Conservation (phyloP, 495 filamentous ascomycete species). For the Lasiosphaeria ovina region DNA sequence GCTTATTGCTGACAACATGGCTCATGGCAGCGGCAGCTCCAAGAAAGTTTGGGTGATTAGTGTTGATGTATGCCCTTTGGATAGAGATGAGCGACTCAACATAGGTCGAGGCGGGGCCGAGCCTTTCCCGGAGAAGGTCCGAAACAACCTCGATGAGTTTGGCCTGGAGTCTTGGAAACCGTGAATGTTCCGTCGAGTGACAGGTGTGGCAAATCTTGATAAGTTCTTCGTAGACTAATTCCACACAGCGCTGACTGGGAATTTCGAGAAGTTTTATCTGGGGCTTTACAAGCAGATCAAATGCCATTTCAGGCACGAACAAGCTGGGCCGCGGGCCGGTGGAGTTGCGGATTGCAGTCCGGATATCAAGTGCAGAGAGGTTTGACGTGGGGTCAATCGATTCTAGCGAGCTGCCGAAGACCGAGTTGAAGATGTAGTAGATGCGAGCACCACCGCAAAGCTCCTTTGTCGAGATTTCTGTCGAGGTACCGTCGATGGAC, state of each 20-base stretch:
- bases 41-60: slow-evolving; percentile 98
- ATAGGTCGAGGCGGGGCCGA: slow-evolving; percentile 84
- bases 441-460: slow-evolving; percentile 95
- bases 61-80: slow-evolving; percentile 98
- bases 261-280: slow-evolving; percentile 96
- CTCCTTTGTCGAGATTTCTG: slow-evolving; percentile 98
- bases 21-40: slow-evolving; percentile 98
- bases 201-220: slow-evolving; percentile 99
- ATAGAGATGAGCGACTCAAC: slow-evolving; percentile 97
- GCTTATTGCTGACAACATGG: slow-evolving; percentile 87
- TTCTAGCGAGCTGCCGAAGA: slow-evolving; percentile 95
- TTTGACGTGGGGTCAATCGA: slow-evolving; percentile 94
- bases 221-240: slow-evolving; percentile 96
- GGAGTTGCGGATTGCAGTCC: slow-evolving; percentile 97
- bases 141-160: slow-evolving; percentile 99
- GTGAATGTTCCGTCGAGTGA: slow-evolving; percentile 85
- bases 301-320: slow-evolving; percentile 96
- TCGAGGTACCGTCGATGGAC: slow-evolving; percentile 96
- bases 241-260: slow-evolving; percentile 95
- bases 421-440: slow-evolving; percentile 99
- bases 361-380: slow-evolving; percentile 92
- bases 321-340: slow-evolving; percentile 93
- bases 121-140: slow-evolving; percentile 86
- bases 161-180: slow-evolving; percentile 90
- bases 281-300: slow-evolving; percentile 95